A percentile compares a stretch with the other conserved stretches of the same genome.
These are phyloP conservation scores for Dryas integrifolia DNA, from an alignment of 331 rosid species.

Conservation along the genomic window DNA sequence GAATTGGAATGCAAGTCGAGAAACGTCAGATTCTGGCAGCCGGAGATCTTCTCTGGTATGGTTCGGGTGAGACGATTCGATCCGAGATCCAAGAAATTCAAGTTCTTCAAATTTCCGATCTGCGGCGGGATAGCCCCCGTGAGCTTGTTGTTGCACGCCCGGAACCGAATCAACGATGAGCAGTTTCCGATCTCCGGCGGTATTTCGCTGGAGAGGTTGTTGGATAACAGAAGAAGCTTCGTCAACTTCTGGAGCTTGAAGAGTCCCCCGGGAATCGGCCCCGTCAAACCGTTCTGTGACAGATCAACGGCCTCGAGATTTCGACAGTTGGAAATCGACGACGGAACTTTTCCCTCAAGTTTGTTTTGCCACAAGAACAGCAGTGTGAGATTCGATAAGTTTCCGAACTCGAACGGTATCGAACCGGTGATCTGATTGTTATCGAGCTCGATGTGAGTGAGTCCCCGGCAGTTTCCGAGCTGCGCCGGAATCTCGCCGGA, in stretches of 20 bases:
- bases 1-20: conserved; percentile 79
- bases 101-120: conserved; percentile 60
- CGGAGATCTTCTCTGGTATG: conserved; percentile 62
- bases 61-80: conserved; percentile 48
- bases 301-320: conserved; percentile 76
- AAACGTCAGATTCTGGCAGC: conserved; percentile 73
- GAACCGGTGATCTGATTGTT: conserved; percentile 70
- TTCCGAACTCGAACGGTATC: conserved; percentile 72
- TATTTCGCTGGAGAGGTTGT: conserved; percentile 62
- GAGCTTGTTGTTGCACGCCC: conserved; percentile 66
- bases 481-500: conserved; percentile 80
- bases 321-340: conserved; percentile 61
- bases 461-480: conserved; percentile 55
- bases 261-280: conserved; percentile 66
- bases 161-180: conserved; percentile 72
- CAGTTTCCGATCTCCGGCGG: conserved; percentile 76
- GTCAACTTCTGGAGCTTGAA: conserved; percentile 67
- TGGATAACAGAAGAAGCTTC: conserved; percentile 72
- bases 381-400: conserved; percentile 56
- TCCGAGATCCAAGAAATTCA: conserved; percentile 74
- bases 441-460: conserved; percentile 72
- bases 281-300: conserved; percentile 71
- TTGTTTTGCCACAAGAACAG: conserved; percentile 76
- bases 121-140: conserved; percentile 58
- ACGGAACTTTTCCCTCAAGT: conserved; percentile 74